phyloP scores from a whole-genome alignment of 169 alveolate genomes.

The Cryptosporidium viatorum region DNA sequence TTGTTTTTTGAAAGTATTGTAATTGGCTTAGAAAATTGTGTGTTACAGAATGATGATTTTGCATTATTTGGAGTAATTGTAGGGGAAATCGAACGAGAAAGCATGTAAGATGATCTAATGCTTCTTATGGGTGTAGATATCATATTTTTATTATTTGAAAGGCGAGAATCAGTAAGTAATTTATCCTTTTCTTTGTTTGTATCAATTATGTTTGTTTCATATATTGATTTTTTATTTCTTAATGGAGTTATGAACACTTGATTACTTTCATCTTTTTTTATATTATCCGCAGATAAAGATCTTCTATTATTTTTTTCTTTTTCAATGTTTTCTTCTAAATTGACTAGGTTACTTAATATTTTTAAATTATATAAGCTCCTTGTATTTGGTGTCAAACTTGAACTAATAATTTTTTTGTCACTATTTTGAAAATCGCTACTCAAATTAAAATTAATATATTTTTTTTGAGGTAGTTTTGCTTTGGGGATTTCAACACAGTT shows the following conservation, averaged over 20 bases:
- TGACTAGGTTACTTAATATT: background rate
- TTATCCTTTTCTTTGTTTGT: background rate
- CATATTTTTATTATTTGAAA: background rate
- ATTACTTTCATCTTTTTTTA: background rate
- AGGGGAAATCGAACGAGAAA: conserved; percentile 68
- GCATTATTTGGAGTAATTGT: background rate
- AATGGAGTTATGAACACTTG: conserved; percentile 23
- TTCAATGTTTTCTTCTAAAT: conserved; percentile 14
- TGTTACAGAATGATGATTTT: background rate
- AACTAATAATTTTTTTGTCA: background rate
- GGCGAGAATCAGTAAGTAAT: background rate
- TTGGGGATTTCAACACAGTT: conserved; percentile 50
- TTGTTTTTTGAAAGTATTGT: conserved; percentile 29
- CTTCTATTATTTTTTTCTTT: conserved; percentile 23
- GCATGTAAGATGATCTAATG: conserved; percentile 16
- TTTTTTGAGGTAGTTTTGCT: conserved; percentile 29
- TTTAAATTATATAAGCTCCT: conserved; percentile 45
- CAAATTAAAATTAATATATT: background rate
- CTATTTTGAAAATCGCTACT: background rate
- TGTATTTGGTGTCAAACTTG: conserved; percentile 44
- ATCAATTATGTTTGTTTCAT: background rate
- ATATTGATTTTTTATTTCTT: conserved; percentile 6
- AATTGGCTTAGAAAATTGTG: background rate
- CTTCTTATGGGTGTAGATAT: conserved; percentile 8
- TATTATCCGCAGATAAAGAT: conserved; percentile 46